Base-by-base conservation (phyloP, 352 stramenopile species). In the Phytophthora rubi region DNA sequence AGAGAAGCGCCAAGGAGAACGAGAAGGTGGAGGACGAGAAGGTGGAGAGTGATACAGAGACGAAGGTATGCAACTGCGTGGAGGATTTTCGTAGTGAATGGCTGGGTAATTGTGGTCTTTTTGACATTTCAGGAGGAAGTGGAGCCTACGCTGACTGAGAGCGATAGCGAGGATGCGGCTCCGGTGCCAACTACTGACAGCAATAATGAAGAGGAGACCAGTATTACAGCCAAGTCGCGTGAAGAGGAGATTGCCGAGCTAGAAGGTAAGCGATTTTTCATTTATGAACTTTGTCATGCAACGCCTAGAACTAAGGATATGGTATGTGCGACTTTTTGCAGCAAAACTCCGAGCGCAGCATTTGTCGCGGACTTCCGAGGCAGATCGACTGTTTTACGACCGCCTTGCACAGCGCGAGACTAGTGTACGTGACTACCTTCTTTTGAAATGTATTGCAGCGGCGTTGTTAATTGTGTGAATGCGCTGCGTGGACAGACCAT, bases 211-310 rank as follows among this genome's bases (percentile, higher is more conserved):
- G 28, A 52, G 53, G 60, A 65, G 35, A 58, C 15, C 8, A 74
- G 56, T 30, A 59, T 48, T 6, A 62, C 44, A 5, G 53, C 39
- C 9, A 65, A 53, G 62, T 74, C 65, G 62, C 68, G 77, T 5
- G 54, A 78, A 32, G 70, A 84, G 15, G 80, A 88, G 56, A 90
- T 90, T 62, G 64, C 73, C 10, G 70, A 85, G 47, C 49, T 89
- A 3, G 80, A 86, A 83, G 71, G 81, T 79, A 33, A 21, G 55
- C 15, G n/a, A 7, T 8, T 42, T 9, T 33, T 6, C 4, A 35
- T 47, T 47, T 47, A 2, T 10, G 15, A 26, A 3, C 23, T 26
- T 26, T 26, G 23, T 26, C 2, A 26, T 3, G 23, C 23, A 26
- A 26, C 23, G 23, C 23, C 23, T 42, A 42, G 10, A 42, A 42